phyloP scores from a whole-genome alignment of 2,329 filamentous ascomycete genomes.

The Botrytis fragariae region DNA sequence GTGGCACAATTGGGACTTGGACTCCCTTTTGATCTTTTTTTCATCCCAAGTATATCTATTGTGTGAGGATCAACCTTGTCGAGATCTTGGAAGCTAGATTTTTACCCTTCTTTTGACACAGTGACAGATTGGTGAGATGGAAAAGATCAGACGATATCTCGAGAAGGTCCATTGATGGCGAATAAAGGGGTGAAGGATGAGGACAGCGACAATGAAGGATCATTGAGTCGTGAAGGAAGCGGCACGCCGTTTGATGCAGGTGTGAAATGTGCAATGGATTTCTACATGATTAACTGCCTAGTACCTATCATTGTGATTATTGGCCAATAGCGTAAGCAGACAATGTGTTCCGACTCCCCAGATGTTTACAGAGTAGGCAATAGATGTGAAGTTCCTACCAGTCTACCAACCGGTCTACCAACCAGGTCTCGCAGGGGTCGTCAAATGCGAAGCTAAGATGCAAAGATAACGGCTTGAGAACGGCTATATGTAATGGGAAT shows the following conservation, averaged over 20 bases:
- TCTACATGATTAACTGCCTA: neutral
- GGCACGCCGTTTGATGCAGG: neutral
- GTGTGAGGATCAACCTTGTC: constrained; percentile 4
- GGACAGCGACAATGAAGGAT: neutral
- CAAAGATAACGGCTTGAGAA: neutral
- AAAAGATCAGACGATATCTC: constrained; percentile 5
- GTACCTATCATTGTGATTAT: neutral
- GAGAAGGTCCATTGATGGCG: neutral
- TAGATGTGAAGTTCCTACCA: neutral
- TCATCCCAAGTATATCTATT: neutral
- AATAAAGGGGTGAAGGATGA: constrained; percentile 1
- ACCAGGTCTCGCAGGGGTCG: neutral
- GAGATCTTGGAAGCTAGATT: neutral
- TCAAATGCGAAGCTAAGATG: neutral
- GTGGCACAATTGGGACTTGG: neutral
- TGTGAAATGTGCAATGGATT: neutral
- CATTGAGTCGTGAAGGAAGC: neutral
- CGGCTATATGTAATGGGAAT: neutral
- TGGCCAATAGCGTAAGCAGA: neutral
- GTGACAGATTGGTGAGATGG: neutral
- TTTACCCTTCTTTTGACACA: neutral
- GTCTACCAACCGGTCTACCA: no score
- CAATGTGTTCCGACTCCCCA: neutral
- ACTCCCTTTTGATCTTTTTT: constrained; percentile 14
- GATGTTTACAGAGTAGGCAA: neutral